Evolutionary conservation across 306 rosid genomes (phyloP).

Genomic region (Coriaria nepalensis): DNA sequence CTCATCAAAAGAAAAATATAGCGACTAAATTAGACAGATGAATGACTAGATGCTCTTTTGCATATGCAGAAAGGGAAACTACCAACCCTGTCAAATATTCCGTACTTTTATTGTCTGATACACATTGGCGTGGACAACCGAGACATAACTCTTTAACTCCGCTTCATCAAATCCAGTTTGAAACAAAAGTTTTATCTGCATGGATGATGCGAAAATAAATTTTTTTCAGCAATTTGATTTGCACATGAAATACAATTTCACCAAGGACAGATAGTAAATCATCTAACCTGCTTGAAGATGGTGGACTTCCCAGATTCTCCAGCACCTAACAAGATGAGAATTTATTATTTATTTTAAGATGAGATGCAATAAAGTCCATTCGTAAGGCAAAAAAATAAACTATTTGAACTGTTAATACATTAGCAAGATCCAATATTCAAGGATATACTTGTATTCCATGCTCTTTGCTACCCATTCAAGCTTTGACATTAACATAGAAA

Average conservation of each 20-base stretch:
- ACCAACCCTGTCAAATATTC: slow-evolving; percentile 99
- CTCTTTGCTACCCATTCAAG: too few relatives aligned
- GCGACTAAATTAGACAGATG: slow-evolving; percentile 17
- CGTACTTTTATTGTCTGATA: slow-evolving; percentile 99
- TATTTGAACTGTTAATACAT: background rate
- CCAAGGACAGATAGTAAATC: slow-evolving; percentile 7
- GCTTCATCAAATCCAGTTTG: slow-evolving; percentile 96
- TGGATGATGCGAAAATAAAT: slow-evolving; percentile 1
- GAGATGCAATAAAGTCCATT: slow-evolving; percentile 1
- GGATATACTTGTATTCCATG: background rate
- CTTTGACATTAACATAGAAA: background rate
- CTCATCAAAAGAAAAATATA: slow-evolving; percentile 14
- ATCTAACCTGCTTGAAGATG: slow-evolving; percentile 82
- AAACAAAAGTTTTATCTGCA: slow-evolving; percentile 91
- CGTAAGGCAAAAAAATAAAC: slow-evolving; percentile 3
- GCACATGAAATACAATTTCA: background rate
- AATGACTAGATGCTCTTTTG: slow-evolving; percentile 28
- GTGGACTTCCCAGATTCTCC: slow-evolving; percentile 98
- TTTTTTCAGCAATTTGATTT: background rate
- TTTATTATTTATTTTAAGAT: slow-evolving; percentile 9
- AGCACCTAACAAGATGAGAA: slow-evolving; percentile 40
- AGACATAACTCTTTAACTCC: slow-evolving; percentile 76
- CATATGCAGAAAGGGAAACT: slow-evolving; percentile 59
- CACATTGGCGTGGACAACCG: slow-evolving; percentile 96
- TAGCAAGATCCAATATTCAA: background rate